A percentile compares a stretch with the other conserved stretches of the same genome.
Evolutionary conservation across 768 basidiomycete genomes (phyloP).

Genomic region (Suillus decipiens): DNA sequence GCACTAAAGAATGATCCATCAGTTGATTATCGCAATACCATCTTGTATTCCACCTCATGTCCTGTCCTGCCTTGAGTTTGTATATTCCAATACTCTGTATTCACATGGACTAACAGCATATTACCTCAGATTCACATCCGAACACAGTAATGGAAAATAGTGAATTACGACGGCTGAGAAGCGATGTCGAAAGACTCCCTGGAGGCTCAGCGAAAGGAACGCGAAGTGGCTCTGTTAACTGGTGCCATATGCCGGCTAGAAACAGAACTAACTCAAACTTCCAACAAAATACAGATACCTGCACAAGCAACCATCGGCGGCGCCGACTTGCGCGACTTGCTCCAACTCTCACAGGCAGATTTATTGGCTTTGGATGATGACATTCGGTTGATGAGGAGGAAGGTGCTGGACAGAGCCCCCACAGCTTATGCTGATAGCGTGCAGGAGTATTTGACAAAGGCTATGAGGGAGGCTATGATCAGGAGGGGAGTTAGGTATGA

Average conservation of each 20-base stretch:
- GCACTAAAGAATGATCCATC: background rate
- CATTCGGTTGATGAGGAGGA: conserved; percentile 4
- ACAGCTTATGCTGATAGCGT: background rate
- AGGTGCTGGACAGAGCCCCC: background rate
- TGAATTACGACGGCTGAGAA: background rate
- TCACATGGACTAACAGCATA: background rate
- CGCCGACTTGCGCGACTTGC: background rate
- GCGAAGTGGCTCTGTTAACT: background rate
- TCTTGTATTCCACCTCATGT: background rate
- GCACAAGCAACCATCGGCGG: background rate
- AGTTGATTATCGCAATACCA: background rate
- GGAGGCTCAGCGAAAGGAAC: conserved; percentile 2
- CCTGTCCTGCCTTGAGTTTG: background rate
- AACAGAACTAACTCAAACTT: background rate
- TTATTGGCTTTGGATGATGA: background rate
- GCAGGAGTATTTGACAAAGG: background rate
- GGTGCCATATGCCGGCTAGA: conserved; percentile 3
- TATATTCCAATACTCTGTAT: background rate
- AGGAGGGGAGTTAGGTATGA: background rate
- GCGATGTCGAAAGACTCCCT: conserved; percentile 4
- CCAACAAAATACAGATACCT: background rate
- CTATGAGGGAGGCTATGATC: conserved; percentile 4
- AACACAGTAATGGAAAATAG: background rate
- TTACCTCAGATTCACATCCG: background rate
- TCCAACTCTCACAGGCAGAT: background rate